Conservation (phyloP, 179 eudicot genomes). For the Sideroxylon spinosum region DNA sequence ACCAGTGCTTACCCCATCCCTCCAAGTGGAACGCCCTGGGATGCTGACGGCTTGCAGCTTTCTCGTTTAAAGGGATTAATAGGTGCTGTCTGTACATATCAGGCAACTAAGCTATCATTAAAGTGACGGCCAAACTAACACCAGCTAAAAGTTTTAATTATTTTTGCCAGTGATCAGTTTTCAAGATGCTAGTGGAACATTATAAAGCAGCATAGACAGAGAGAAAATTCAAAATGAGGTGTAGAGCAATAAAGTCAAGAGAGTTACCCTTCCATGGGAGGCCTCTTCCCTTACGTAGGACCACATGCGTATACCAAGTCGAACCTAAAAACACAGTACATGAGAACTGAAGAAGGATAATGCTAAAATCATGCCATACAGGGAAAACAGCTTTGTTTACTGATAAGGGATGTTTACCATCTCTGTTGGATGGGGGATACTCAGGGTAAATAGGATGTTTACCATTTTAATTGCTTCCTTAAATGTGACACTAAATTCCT, state of each 20-base stretch:
- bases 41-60: conserved; percentile 83
- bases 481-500: conserved; percentile 93
- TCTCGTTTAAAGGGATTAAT: conserved; percentile 90
- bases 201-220: background rate
- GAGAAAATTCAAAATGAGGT: background rate
- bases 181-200: background rate
- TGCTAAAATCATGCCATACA: background rate
- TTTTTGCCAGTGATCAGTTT: background rate
- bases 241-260: conserved; percentile 10
- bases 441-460: conserved; percentile 11
- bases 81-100: conserved; percentile 74
- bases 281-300: conserved; percentile 96
- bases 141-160: background rate
- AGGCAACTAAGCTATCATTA: background rate
- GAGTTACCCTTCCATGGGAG: conserved; percentile 88
- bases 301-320: conserved; percentile 95
- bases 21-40: conserved; percentile 96
- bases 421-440: too few species aligned
- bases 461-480: conserved; percentile 95
- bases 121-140: background rate
- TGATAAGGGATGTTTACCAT: too few species aligned
- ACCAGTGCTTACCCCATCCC: conserved; percentile 86
- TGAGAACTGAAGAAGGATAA: background rate
- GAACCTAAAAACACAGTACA: conserved; percentile 38
- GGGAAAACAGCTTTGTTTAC: background rate